These are phyloP conservation scores for Septoria petroselini DNA, from an alignment of 2,329 filamentous ascomycete species.

Conservation along the genomic window DNA sequence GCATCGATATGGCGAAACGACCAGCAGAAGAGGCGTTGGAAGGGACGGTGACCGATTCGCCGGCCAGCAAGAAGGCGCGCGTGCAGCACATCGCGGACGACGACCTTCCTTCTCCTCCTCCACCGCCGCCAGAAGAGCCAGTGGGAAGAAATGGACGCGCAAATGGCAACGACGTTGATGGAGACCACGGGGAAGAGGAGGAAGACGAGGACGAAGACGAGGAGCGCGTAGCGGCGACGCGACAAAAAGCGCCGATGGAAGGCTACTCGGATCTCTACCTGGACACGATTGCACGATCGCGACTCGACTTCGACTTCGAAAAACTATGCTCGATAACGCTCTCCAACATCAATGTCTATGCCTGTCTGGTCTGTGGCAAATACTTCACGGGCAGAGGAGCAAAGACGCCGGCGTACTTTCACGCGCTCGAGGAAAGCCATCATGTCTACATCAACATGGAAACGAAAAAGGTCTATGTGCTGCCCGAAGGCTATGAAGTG, in stretches of 20 bases:
- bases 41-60: conserved; percentile 43
- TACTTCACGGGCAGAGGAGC: conserved; percentile 93
- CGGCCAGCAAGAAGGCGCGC: conserved; percentile 48
- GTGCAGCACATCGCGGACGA: conserved; percentile 45
- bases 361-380: conserved; percentile 94
- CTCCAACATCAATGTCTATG: conserved; percentile 98
- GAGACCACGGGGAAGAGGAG: too few relatives aligned
- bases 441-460: conserved; percentile 99
- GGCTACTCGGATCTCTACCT: conserved; percentile 96
- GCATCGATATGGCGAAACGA: conserved; percentile 46
- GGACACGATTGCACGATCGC: conserved; percentile 88
- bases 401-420: conserved; percentile 95
- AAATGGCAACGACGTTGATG: conserved; percentile 39
- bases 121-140: conserved; percentile 25
- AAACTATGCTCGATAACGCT: conserved; percentile 95
- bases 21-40: conserved; percentile 48
- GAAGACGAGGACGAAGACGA: conserved; percentile 39
- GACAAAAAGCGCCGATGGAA: conserved; percentile 74
- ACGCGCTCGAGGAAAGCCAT: conserved; percentile 89
- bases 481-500: conserved; percentile 97
- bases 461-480: conserved; percentile 82
- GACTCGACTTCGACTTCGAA: conserved; percentile 97
- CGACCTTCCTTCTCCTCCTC: conserved; percentile 30
- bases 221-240: conserved; percentile 45
- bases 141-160: conserved; percentile 26